Conservation (phyloP, 1,284 basidiomycete genomes). For the Pseudozyma sp. region DNA sequence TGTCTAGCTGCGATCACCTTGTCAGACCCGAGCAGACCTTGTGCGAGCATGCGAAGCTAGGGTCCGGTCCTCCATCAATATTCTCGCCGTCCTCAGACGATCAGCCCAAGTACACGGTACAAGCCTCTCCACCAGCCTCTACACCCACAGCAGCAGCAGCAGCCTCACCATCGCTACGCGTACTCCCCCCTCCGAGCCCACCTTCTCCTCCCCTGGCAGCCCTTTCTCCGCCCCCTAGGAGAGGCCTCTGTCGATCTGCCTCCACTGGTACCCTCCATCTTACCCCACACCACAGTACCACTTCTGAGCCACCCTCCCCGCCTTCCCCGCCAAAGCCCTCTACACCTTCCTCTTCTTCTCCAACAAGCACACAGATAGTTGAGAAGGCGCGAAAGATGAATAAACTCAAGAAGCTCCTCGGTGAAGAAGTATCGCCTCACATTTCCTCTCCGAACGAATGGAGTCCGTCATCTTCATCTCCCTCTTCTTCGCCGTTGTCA, state of each 20-base stretch:
- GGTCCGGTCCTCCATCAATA: no score
- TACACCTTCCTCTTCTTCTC: slow-evolving; percentile 10
- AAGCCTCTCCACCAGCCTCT: no score
- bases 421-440: slow-evolving; percentile 24
- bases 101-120: no score
- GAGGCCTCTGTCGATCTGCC: slow-evolving; percentile 14
- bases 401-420: slow-evolving; percentile 38
- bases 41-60: no score
- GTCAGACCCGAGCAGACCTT: neutral
- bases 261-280: slow-evolving; percentile 18
- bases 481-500: neutral
- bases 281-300: neutral
- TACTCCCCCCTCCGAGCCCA: neutral
- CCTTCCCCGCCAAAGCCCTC: neutral
- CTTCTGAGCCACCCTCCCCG: neutral
- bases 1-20: neutral
- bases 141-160: no score
- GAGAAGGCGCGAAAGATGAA: slow-evolving; percentile 24
- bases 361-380: slow-evolving; percentile 38
- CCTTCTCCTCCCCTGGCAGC: neutral
- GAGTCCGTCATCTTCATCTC: neutral
- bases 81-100: no score
- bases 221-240: neutral
- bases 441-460: neutral
- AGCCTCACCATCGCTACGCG: neutral